phyloP scores from a whole-genome alignment of 805 yeast species.

The Candida suzukii region DNA sequence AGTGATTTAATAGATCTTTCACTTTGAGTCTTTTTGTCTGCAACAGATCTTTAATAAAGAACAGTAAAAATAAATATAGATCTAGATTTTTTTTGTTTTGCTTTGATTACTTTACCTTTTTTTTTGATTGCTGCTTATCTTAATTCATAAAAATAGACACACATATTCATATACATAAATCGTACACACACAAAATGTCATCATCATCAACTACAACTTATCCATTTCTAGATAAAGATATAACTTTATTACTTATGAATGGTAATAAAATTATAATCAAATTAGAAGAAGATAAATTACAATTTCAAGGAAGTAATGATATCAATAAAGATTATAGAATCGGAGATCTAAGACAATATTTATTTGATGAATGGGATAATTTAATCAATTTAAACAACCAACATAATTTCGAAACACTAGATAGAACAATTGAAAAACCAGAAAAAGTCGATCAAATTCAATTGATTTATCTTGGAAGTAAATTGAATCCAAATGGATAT shows the following conservation, averaged over 20 bases:
- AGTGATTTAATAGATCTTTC: too few species aligned
- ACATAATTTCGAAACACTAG: neutral
- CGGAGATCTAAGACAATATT: constrained; percentile 21
- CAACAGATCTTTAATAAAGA: too few species aligned
- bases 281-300: constrained; percentile 8
- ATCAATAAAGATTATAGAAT: constrained; percentile 9
- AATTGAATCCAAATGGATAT: constrained; percentile 19
- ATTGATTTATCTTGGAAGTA: constrained; percentile 22
- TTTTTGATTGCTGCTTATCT: too few species aligned
- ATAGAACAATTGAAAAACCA: constrained; percentile 6
- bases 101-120: too few species aligned
- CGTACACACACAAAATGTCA: neutral
- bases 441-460: constrained; percentile 21
- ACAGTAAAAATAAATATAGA: too few species aligned
- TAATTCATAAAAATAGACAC: too few species aligned
- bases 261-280: constrained; percentile 15
- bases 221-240: constrained; percentile 2
- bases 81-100: too few species aligned
- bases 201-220: neutral
- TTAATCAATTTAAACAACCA: constrained; percentile 3
- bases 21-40: too few species aligned
- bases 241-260: constrained; percentile 15
- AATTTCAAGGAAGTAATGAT: constrained; percentile 5
- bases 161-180: too few species aligned
- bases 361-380: constrained; percentile 18